phyloP scores from a whole-genome alignment of 345 rosid genomes.

The Gynandropsis gynandra region DNA sequence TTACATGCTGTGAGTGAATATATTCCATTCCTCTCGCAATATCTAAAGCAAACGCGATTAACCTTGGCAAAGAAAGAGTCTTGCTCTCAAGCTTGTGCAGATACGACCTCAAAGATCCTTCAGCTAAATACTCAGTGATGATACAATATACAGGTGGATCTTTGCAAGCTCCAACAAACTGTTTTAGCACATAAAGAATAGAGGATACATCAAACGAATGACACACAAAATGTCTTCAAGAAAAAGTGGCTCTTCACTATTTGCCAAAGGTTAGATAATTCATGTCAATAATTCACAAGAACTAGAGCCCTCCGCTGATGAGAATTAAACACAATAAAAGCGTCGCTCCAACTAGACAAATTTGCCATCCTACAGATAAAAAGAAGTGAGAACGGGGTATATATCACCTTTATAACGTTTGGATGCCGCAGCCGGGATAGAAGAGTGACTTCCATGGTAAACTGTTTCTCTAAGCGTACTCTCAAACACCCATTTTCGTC shows the following conservation, averaged over 20 bases:
- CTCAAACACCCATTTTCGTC: constrained; percentile 48
- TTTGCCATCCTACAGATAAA: too few species aligned
- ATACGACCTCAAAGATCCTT: constrained; percentile 66
- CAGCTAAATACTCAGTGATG: constrained; percentile 48
- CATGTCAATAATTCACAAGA: too few species aligned
- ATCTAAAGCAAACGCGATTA: constrained; percentile 51
- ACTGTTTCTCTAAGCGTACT: constrained; percentile 60
- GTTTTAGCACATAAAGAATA: constrained; percentile 12
- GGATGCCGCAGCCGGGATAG: constrained; percentile 60
- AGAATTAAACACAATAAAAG: background rate
- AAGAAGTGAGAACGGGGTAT: background rate
- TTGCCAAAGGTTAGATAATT: too few species aligned
- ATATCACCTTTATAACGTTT: constrained; percentile 61
- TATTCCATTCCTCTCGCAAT: constrained; percentile 84
- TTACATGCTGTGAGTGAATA: constrained; percentile 64
- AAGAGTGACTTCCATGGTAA: constrained; percentile 55
- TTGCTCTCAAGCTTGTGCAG: constrained; percentile 61
- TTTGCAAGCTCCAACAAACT: constrained; percentile 53
- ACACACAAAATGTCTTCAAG: constrained; percentile 5
- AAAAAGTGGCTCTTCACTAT: too few species aligned
- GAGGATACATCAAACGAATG: constrained; percentile 4
- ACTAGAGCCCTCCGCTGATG: too few species aligned
- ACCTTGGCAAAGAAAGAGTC: constrained; percentile 45
- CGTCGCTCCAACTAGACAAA: background rate
- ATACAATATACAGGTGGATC: constrained; percentile 48